Percentiles rank a stretch among this genome's conserved stretches.
Evolutionary conservation across 23 red algal genomes (phyloP).

Genomic region (Gracilaria gracilis): DNA sequence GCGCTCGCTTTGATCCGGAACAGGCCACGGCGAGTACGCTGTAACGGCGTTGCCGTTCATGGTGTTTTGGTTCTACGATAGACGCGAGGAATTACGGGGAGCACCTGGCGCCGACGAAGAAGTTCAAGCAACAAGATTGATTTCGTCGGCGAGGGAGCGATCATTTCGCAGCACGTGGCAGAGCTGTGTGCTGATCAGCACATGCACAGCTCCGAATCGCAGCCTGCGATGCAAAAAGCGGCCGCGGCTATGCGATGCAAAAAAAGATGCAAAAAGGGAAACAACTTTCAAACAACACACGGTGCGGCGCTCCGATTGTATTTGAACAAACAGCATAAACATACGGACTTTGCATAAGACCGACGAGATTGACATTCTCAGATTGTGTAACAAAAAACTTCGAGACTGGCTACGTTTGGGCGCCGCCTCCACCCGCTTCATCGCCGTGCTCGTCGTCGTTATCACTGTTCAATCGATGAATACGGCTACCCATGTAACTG

Average conservation of each 20-base stretch:
- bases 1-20: conserved; percentile 11
- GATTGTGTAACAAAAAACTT: not conserved
- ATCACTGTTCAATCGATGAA: conserved; percentile 50
- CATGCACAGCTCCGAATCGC: no score
- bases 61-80: not conserved
- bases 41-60: not conserved
- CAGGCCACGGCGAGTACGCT: conserved; percentile 31
- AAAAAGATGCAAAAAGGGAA: not conserved
- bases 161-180: no score
- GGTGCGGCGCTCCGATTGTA: not conserved
- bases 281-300: not conserved
- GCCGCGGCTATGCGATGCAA: not conserved
- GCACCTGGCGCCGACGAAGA: not conserved
- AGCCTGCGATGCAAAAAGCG: no score
- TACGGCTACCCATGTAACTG: conserved; percentile 75
- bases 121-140: no score
- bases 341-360: not conserved
- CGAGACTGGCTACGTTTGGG: not conserved
- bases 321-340: conserved; percentile 29
- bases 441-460: conserved; percentile 8
- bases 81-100: not conserved
- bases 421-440: not conserved
- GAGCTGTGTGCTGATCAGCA: no score
- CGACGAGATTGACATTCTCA: no score
- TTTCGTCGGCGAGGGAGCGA: no score